Evolutionary conservation across 805 yeast species (phyloP), one percentile per base, ranked within the genome.

Genomic region (Yamadazyma philogaea): DNA sequence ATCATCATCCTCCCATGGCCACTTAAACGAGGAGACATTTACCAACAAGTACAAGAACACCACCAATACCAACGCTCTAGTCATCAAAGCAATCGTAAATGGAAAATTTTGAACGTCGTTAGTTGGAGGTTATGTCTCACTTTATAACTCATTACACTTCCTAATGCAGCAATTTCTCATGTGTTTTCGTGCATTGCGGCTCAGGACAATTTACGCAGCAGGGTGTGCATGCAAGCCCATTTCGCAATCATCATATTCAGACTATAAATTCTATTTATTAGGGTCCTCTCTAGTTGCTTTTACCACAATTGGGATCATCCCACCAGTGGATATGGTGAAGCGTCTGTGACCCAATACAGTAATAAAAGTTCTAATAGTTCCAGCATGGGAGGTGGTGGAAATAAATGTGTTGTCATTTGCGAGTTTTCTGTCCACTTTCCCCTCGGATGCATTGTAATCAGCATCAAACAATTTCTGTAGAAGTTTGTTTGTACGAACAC

Each of bases 271-370:
- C 4, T 27, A 27, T 27, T n/a, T n/a, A n/a, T n/a, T 33, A 18
- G 20, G 10, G 3, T 40, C 10, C 20, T 26, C 24, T 46, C 50
- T 47, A 43, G 61, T 53, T 4, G 50, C 82, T 53, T 75, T 76
- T 17, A 81, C 71, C 3, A 80, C 77, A 22, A 77, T 65, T 3
- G 82, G 81, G 11, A 81, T 76, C 70, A 79, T 73, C n/a, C 83
- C 82, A 6, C 86, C 85, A 1, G 86, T 80, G 24, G 80, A 74
- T 34, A 81, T 72, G 18, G 79, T 69, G 52, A 79, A 75, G n/a
- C 68, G 64, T 43, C 84, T 68, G 55, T 81, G 86, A 3, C 71
- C 66, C 39, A 71, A 51, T 2, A 68, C 80, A 47, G 62, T 50
- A 24, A 77, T 57, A 39, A 75, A 68, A 8, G 74, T 64, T 34